A percentile compares a stretch with the other conserved stretches of the same genome.
Evolutionary conservation across 2,329 filamentous ascomycete genomes (phyloP).

Genomic region (Trichoderma sp.): DNA sequence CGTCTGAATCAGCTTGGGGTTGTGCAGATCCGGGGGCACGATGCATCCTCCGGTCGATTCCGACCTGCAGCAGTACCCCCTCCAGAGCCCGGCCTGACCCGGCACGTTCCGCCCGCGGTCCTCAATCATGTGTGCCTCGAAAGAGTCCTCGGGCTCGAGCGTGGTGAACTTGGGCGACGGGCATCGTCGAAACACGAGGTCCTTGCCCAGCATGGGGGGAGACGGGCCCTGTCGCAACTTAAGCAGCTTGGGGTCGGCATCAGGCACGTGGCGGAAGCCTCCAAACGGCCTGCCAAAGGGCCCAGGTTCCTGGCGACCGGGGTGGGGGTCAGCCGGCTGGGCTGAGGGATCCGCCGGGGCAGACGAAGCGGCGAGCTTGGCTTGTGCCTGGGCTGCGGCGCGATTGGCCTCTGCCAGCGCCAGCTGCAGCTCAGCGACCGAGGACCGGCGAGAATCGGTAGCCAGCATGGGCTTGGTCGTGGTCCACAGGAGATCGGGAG

Average conservation of each 20-base stretch:
- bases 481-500: slow-evolving; percentile 48
- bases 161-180: slow-evolving; percentile 81
- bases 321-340: slow-evolving; percentile 27
- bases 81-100: slow-evolving; percentile 71
- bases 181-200: slow-evolving; percentile 80
- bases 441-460: slow-evolving; percentile 35
- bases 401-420: slow-evolving; percentile 27
- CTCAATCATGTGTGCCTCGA: slow-evolving; percentile 48
- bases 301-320: slow-evolving; percentile 42
- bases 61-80: slow-evolving; percentile 64
- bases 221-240: slow-evolving; percentile 58
- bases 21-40: slow-evolving; percentile 48
- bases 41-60: slow-evolving; percentile 43
- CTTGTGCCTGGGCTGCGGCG: slow-evolving; percentile 28
- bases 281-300: slow-evolving; percentile 51
- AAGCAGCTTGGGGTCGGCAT: slow-evolving; percentile 45
- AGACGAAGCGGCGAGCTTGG: slow-evolving; percentile 24
- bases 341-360: slow-evolving; percentile 12
- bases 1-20: slow-evolving; percentile 55
- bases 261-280: slow-evolving; percentile 42
- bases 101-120: slow-evolving; percentile 58
- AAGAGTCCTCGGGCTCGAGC: slow-evolving; percentile 75
- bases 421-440: slow-evolving; percentile 33
- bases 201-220: slow-evolving; percentile 85
- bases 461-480: slow-evolving; percentile 41